These are phyloP conservation scores for Carnegiea gigantea DNA, from an alignment of 179 eudicot species.

Conservation along the genomic window DNA sequence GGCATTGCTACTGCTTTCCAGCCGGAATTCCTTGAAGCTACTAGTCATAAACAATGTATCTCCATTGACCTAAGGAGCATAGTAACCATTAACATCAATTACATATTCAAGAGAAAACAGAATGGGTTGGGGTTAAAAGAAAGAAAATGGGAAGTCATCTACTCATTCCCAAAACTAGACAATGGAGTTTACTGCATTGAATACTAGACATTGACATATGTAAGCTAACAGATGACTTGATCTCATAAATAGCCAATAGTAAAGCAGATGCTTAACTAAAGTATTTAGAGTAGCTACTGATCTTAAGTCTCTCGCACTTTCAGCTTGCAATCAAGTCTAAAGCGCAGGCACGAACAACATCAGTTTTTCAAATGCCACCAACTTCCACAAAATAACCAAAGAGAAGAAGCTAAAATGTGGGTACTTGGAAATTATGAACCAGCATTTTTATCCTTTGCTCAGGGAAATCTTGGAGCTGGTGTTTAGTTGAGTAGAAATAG, in stretches of 20 bases:
- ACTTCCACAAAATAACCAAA: not conserved
- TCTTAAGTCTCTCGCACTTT: not conserved
- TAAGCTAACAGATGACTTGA: not conserved
- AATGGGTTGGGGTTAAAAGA: not conserved
- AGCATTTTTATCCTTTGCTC: too few relatives aligned
- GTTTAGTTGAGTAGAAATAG: too few relatives aligned
- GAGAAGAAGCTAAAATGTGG: too few relatives aligned
- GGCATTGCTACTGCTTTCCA: conserved; percentile 47
- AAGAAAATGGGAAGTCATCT: not conserved
- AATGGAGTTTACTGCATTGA: not conserved
- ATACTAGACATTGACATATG: not conserved
- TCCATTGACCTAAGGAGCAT: conserved; percentile 77
- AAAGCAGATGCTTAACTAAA: not conserved
- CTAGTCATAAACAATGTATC: conserved; percentile 69
- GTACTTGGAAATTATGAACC: too few relatives aligned
- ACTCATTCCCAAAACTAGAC: not conserved
- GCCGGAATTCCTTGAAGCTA: conserved; percentile 73
- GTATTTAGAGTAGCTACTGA: not conserved
- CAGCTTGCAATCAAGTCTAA: not conserved
- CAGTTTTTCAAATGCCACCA: not conserved
- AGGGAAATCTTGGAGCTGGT: too few relatives aligned
- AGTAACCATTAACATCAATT: not conserved
- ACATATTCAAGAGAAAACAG: not conserved
- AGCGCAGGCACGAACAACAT: not conserved
- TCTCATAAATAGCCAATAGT: not conserved